phyloP scores from a whole-genome alignment of 768 basidiomycete species.

The Pisolithus microcarpus region DNA sequence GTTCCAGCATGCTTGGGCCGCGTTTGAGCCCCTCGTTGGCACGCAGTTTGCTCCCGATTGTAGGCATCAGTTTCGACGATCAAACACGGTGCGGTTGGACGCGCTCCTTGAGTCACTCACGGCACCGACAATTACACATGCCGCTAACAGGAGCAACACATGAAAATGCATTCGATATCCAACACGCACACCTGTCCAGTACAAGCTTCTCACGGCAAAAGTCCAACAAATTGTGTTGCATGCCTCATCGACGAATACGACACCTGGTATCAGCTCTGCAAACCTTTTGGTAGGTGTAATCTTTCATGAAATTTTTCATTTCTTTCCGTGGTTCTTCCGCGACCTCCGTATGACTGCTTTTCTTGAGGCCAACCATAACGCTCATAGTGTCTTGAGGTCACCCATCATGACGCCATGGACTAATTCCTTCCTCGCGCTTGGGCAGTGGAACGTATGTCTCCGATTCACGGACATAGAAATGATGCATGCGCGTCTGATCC shows the following conservation, averaged over 20 bases:
- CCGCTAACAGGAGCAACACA: no score
- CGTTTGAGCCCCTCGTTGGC: constrained; percentile 82
- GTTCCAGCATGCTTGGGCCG: constrained; percentile 68
- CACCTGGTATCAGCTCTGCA: constrained; percentile 94
- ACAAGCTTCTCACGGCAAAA: not conserved
- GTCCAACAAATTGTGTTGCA: constrained; percentile 14
- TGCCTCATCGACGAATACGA: constrained; percentile 98
- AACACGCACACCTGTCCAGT: constrained; percentile 77
- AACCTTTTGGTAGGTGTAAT: constrained; percentile 96
- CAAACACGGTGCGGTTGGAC: no score
- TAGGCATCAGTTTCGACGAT: constrained; percentile 92
- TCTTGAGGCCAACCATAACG: constrained; percentile 70
- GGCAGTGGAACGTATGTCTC: constrained; percentile 98
- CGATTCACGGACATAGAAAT: constrained; percentile 93
- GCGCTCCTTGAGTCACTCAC: no score
- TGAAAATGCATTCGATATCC: constrained; percentile 75
- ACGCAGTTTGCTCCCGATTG: constrained; percentile 75
- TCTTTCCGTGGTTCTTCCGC: constrained; percentile 93
- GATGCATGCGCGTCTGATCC: constrained; percentile 95
- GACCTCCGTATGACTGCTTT: constrained; percentile 79
- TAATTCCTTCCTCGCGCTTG: constrained; percentile 86
- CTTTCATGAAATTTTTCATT: constrained; percentile 95
- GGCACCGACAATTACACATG: no score
- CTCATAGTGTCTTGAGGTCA: constrained; percentile 97
- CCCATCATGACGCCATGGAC: constrained; percentile 93